Evolutionary conservation across 352 stramenopile species (phyloP), one percentile per base, ranked within the genome.

Genomic region (Pelagophyceae sp.): DNA sequence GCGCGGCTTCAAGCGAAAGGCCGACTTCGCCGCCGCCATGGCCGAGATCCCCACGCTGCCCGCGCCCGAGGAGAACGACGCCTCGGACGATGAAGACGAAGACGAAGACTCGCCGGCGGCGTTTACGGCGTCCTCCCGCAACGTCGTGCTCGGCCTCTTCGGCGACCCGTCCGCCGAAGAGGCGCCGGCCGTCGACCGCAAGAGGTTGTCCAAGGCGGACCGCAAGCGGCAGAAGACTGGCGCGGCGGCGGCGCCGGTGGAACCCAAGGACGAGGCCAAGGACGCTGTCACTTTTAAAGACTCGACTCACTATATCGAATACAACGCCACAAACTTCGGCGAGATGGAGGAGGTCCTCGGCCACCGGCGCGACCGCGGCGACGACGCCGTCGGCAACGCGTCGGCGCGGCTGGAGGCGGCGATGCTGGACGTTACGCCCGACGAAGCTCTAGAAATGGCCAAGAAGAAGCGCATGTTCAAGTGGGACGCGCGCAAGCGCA

Each of bases 401-500:
- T 70, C 82, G 37, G 80, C 81, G 29, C 84, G 94, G 32, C 83
- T 98, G 61, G 93, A 98, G 83, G 93, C 98, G 76, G 94, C 94
- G 19, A 95, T 99, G 80, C 80, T 99, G 38, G 96, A 99, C 80
- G 92, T 99, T 80, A 97, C 97, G 77, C 95, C 95, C 20, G 96
- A 99, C 78, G 95, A 98, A 77, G 95, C 95, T n/a, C 88, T 96
- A 38, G 92, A 97, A 77, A 90, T 99, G 84, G 95, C 97, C 78
- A 96, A 97, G 83, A 97, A 97, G 82, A 91, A 96, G n/a, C 87
- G 93, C 32, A 96, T 99, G 83, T 88, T 98, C 82, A 91, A 98
- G 84, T 99, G 96, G 96, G 96, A 99, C 85, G 94, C 93, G 64
- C 93, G 94, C 74, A 99, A 99, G 85, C 96, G 96, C 82, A 96